Conservation (phyloP, 208 protist genomes). For the Trypanosoma rangeli region DNA sequence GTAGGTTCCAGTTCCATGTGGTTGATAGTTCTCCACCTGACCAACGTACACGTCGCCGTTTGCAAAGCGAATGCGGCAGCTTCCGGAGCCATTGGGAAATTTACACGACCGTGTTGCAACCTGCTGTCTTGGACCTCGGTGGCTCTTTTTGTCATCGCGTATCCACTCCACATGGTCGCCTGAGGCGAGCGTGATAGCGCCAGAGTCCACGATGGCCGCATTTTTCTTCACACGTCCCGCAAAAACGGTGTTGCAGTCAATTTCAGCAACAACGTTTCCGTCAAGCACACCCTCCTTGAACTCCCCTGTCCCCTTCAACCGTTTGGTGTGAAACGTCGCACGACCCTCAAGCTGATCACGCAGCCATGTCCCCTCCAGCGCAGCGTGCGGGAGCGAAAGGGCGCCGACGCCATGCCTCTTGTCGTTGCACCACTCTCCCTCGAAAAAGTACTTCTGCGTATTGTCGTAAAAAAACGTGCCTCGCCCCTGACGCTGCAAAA, state of each 20-base stretch:
- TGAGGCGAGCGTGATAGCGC: slow-evolving; percentile 37
- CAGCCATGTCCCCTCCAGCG: slow-evolving; percentile 55
- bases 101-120: not conserved
- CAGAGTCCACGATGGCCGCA: slow-evolving; percentile 19
- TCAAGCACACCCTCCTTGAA: slow-evolving; percentile 17
- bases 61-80: slow-evolving; percentile 47
- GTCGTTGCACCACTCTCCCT: slow-evolving; percentile 56
- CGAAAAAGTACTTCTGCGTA: slow-evolving; percentile 35
- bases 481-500: slow-evolving; percentile 29
- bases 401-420: slow-evolving; percentile 45
- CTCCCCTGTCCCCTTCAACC: slow-evolving; percentile 22
- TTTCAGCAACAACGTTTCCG: slow-evolving; percentile 47
- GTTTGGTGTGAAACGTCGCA: slow-evolving; percentile 36
- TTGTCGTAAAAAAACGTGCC: slow-evolving; percentile 45
- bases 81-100: slow-evolving; percentile 29
- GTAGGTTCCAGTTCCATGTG: slow-evolving; percentile 63
- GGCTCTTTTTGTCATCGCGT: not conserved
- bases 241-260: slow-evolving; percentile 48
- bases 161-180: slow-evolving; percentile 67
- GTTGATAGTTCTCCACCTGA: slow-evolving; percentile 39
- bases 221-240: slow-evolving; percentile 34
- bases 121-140: not conserved
- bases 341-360: slow-evolving; percentile 37
- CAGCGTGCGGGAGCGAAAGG: slow-evolving; percentile 43
- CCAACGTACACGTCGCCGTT: slow-evolving; percentile 75